Base-by-base conservation (phyloP, 176 grass and related monocot genomes). In the Paspalum notatum region DNA sequence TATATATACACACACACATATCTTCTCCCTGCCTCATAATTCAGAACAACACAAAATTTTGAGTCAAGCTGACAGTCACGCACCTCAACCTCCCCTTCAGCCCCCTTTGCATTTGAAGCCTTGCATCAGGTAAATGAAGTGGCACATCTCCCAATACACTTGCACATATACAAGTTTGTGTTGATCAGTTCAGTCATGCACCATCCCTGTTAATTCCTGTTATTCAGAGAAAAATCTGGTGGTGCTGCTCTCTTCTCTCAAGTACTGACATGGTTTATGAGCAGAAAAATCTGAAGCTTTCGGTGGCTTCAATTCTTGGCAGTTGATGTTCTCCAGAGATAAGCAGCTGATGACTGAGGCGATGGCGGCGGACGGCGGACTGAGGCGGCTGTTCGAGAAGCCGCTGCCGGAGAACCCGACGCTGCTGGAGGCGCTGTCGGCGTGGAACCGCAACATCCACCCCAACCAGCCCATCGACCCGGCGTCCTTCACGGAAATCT, bases 321-420 rank as follows among this genome's bases (percentile, higher is more conserved):
- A 82, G 78, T 72, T 50, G 45, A 48, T 61, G 17, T 54, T 32
- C 42, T 77, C 45, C 7, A 41, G 15, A 3, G 77, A 21, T 1
- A 71, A 62, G 55, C 42, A 41, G 49, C 2, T 42, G 39, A 64
- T 63, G 54, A 12, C 44, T 42, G 50, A 27, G 59, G 25, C 38
- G 56, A 93, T 95, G 93, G 90, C 92, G 27, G 59, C 86, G 15
- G 90, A 90, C 87, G 76, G 90, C 48, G 82, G 93, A 66, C 75
- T 99, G 79, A 80, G 86, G 63, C 85, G 86, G n/a, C 71, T 99
- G 59, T 99, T 99, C 70, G 92, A 99, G 83, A 99, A 89, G 78
- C 97, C 90, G 13, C 44, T 96, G 84, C 97, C 91, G 13, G 97
- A 99, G 63, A 93, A 90, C 76, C 91, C 86, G 48, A 99, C 93